Evolutionary conservation across 2,329 filamentous ascomycete species (phyloP).

Genomic region (Dactylella cylindrospora): DNA sequence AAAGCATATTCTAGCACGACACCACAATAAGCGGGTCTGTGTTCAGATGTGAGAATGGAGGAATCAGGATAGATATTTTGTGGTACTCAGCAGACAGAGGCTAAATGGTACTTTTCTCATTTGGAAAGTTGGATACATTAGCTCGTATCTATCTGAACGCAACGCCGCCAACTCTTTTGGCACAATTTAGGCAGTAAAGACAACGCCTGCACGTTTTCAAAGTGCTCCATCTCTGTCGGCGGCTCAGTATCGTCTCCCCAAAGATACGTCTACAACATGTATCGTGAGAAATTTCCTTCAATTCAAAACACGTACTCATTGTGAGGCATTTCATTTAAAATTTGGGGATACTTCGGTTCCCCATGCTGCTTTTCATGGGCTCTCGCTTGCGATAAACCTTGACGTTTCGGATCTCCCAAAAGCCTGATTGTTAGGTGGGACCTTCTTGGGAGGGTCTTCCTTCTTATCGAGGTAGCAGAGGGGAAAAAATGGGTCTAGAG

Average conservation of each 20-base stretch:
- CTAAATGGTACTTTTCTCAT: conserved; percentile 32
- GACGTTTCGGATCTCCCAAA: conserved; percentile 45
- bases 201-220: conserved; percentile 12
- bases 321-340: conserved; percentile 45
- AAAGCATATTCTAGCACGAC: conserved; percentile 32
- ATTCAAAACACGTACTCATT: too few relatives aligned
- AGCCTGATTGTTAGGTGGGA: conserved; percentile 43
- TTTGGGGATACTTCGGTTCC: conserved; percentile 37
- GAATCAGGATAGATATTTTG: conserved; percentile 23
- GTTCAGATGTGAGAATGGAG: conserved; percentile 33
- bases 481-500: conserved; percentile 14
- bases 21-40: too few relatives aligned
- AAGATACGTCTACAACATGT: too few relatives aligned
- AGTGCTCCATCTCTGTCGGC: conserved; percentile 24
- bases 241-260: too few relatives aligned
- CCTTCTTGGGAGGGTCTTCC: conserved; percentile 30
- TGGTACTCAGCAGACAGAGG: conserved; percentile 38
- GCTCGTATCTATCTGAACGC: conserved; percentile 19
- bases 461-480: conserved; percentile 44
- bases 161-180: conserved; percentile 10
- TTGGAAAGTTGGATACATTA: conserved; percentile 21
- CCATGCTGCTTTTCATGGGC: conserved; percentile 39
- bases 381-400: conserved; percentile 45
- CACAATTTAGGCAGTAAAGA: conserved; percentile 41
- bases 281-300: too few relatives aligned